Evolutionary conservation across 352 stramenopile genomes (phyloP).

Genomic region (Phytopythium ostracodes): DNA sequence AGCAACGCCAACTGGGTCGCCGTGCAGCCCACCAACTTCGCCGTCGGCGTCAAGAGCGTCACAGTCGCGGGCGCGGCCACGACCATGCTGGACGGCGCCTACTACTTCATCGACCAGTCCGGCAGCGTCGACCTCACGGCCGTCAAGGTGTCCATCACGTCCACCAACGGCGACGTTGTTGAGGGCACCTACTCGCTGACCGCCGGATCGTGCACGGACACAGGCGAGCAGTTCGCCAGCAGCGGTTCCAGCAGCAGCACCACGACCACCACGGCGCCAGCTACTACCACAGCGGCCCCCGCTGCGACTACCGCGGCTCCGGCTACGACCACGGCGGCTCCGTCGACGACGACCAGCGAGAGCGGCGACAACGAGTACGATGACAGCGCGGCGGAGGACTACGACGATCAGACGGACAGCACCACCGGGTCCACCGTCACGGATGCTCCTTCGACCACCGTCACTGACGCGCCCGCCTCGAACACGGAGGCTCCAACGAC

Average conservation of each 20-base stretch:
- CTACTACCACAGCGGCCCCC: conserved; percentile 9
- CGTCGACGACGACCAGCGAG: conserved; percentile 5
- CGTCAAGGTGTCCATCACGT: conserved; percentile 48
- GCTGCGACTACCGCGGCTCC: conserved; percentile 7
- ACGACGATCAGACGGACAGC: conserved; percentile 1
- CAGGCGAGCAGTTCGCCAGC: conserved; percentile 26
- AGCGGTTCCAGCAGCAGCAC: conserved; percentile 9
- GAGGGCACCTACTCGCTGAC: conserved; percentile 47
- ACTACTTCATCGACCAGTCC: conserved; percentile 50
- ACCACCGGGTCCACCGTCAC: neutral
- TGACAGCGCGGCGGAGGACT: conserved; percentile 5
- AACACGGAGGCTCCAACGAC: neutral
- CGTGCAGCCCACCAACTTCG: conserved; percentile 55
- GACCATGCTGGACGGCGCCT: conserved; percentile 61
- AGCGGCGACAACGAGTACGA: conserved; percentile 2
- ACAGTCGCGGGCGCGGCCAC: conserved; percentile 52
- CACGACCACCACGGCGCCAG: conserved; percentile 10
- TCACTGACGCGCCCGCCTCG: neutral
- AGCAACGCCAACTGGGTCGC: conserved; percentile 59
- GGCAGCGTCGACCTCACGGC: conserved; percentile 29
- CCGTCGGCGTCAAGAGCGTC: conserved; percentile 45
- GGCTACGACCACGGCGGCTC: conserved; percentile 6
- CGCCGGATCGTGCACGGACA: conserved; percentile 23
- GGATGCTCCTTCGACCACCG: neutral
- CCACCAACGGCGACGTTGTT: conserved; percentile 47